These are phyloP conservation scores for Linnemannia elongata DNA, from an alignment of 192 early-diverging fungal species.

Conservation along the genomic window DNA sequence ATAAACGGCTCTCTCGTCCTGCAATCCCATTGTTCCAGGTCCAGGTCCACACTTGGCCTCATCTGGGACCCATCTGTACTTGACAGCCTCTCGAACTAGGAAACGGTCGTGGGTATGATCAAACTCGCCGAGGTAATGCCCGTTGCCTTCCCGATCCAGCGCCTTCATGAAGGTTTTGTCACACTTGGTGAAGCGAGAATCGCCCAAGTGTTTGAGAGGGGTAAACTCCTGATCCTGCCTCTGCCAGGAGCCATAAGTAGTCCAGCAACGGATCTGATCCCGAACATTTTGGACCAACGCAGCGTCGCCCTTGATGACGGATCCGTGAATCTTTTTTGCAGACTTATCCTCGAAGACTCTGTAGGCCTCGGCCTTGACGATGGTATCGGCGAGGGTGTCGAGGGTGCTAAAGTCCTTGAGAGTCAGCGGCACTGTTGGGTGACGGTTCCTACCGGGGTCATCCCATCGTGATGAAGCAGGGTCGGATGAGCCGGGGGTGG, in stretches of 20 bases:
- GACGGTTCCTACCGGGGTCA: conserved; percentile 37
- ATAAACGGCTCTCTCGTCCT: conserved; percentile 30
- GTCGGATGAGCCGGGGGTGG: not conserved
- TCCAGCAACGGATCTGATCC: conserved; percentile 53
- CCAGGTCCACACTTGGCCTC: conserved; percentile 42
- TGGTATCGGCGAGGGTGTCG: conserved; percentile 33
- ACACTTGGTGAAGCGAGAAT: conserved; percentile 47
- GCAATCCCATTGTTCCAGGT: conserved; percentile 38
- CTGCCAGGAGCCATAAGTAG: conserved; percentile 37
- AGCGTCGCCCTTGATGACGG: conserved; percentile 23
- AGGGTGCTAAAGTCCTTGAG: conserved; percentile 27
- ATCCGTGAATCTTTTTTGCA: conserved; percentile 36
- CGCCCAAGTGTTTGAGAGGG: conserved; percentile 33
- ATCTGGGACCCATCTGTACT: conserved; percentile 46
- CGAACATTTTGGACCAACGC: conserved; percentile 21
- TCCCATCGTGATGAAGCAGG: conserved; percentile 11
- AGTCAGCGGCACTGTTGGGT: conserved; percentile 37
- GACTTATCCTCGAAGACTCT: conserved; percentile 47
- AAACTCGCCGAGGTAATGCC: conserved; percentile 44
- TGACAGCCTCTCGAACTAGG: conserved; percentile 43
- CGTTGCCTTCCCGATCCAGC: conserved; percentile 43
- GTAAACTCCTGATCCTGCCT: conserved; percentile 29
- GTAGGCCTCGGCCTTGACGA: conserved; percentile 30
- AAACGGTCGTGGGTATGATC: conserved; percentile 33
- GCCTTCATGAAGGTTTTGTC: conserved; percentile 51